Evolutionary conservation across 768 basidiomycete species (phyloP).

Genomic region (Lentinula sp.): DNA sequence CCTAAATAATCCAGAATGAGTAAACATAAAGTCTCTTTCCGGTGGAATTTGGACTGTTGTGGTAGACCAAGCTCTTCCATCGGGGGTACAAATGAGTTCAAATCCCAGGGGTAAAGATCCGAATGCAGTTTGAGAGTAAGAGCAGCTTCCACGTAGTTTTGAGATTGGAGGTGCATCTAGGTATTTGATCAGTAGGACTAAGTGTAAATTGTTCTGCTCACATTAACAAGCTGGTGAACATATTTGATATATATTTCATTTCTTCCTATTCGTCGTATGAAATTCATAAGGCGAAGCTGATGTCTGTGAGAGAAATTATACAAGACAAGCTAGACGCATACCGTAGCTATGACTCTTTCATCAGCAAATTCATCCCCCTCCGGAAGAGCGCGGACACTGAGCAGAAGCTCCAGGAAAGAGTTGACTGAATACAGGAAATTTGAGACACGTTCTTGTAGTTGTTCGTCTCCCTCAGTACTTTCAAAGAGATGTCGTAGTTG

Average conservation of each 20-base stretch:
- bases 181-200: background rate
- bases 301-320: constrained; percentile 7
- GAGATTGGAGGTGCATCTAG: constrained; percentile 82
- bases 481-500: constrained; percentile 90
- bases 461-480: constrained; percentile 71
- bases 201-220: constrained; percentile 28
- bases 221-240: constrained; percentile 90
- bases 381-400: constrained; percentile 83
- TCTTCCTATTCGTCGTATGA: constrained; percentile 85
- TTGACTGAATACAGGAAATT: constrained; percentile 87
- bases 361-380: constrained; percentile 93
- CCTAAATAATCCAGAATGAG: constrained; percentile 93
- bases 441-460: constrained; percentile 70
- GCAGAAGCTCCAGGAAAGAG: constrained; percentile 83
- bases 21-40: constrained; percentile 89
- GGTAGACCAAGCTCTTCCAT: constrained; percentile 89
- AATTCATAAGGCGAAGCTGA: constrained; percentile 86
- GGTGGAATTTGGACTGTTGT: constrained; percentile 88
- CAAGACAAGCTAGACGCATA: constrained; percentile 20
- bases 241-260: constrained; percentile 96
- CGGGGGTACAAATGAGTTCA: constrained; percentile 72
- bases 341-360: constrained; percentile 90
- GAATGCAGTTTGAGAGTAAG: constrained; percentile 91
- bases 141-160: constrained; percentile 91
- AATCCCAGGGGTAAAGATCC: constrained; percentile 88